phyloP scores from a whole-genome alignment of 2,329 filamentous ascomycete genomes.

The Xylaria polymorpha region DNA sequence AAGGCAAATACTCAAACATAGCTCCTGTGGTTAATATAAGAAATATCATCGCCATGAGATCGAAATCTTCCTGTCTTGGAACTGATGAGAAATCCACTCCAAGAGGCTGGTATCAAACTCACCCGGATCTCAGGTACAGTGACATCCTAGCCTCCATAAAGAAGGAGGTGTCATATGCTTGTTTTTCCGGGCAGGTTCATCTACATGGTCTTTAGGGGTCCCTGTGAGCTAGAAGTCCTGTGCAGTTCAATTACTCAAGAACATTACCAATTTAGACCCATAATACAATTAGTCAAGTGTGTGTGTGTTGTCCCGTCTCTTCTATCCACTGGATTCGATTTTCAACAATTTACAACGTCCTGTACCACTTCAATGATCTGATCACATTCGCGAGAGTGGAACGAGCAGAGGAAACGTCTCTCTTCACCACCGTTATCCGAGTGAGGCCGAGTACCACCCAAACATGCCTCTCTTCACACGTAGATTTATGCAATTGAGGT shows the following conservation, averaged over 20 bases:
- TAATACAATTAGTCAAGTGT: conserved; percentile 5
- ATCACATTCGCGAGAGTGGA: conserved; percentile 13
- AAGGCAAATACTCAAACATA: neutral
- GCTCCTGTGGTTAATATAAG: neutral
- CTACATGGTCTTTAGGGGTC: neutral
- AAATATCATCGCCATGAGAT: too few species aligned
- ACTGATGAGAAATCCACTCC: neutral
- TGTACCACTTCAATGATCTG: conserved; percentile 33
- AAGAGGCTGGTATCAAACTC: neutral
- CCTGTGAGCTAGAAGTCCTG: conserved; percentile 2
- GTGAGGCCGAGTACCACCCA: conserved; percentile 16
- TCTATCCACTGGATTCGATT: conserved; percentile 1
- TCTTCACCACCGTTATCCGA: conserved; percentile 16
- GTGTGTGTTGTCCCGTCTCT: conserved; percentile 4
- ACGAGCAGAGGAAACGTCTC: conserved; percentile 6
- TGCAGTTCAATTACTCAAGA: neutral
- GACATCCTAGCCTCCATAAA: neutral
- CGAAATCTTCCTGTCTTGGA: neutral
- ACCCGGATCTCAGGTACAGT: neutral
- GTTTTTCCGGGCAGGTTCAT: neutral
- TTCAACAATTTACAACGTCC: neutral
- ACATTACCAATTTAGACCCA: neutral
- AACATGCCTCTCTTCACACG: conserved; percentile 9
- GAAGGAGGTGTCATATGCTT: neutral
- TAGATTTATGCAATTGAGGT: conserved; percentile 10